These are phyloP conservation scores for Trichosporon faecale DNA, from an alignment of 1,284 basidiomycete genomes.

Conservation along the genomic window DNA sequence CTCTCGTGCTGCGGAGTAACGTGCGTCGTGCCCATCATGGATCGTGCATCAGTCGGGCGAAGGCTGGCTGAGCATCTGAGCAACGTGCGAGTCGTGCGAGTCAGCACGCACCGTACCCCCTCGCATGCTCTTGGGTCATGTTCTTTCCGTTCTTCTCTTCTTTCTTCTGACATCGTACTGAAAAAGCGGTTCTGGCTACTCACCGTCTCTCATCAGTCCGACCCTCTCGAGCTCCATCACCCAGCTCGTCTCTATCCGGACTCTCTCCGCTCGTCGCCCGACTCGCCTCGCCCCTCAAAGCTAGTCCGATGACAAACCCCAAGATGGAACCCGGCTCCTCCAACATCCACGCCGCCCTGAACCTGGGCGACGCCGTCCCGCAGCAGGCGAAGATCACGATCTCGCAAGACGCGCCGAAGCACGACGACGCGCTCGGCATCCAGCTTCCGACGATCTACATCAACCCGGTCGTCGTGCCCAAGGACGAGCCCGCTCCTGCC, in stretches of 20 bases:
- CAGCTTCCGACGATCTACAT: constrained; percentile 3
- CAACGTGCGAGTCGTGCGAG: too few relatives aligned
- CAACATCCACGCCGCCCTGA: not conserved
- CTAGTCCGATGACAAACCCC: not conserved
- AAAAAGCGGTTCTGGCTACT: not conserved
- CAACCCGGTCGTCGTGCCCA: not conserved
- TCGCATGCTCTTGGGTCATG: too few relatives aligned
- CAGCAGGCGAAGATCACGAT: not conserved
- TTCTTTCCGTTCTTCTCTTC: not conserved
- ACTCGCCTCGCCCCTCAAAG: not conserved
- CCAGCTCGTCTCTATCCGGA: too few relatives aligned
- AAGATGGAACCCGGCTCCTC: not conserved
- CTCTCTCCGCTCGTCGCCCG: too few relatives aligned
- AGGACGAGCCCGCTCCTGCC: not conserved
- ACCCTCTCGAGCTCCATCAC: too few relatives aligned
- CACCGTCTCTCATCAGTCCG: not conserved
- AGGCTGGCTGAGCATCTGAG: too few relatives aligned
- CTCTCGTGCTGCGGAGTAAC: not conserved
- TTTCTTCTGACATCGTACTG: not conserved
- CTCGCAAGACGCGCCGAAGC: not conserved
- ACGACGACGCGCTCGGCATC: constrained; percentile 4
- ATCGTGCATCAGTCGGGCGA: not conserved
- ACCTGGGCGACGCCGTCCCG: constrained; percentile 3
- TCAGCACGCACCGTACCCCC: too few relatives aligned
- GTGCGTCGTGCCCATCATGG: not conserved